Percentiles rank a stretch among this genome's conserved stretches.
Conservation (phyloP, 352 stramenopile genomes). For the Phytopythium sindhum region DNA sequence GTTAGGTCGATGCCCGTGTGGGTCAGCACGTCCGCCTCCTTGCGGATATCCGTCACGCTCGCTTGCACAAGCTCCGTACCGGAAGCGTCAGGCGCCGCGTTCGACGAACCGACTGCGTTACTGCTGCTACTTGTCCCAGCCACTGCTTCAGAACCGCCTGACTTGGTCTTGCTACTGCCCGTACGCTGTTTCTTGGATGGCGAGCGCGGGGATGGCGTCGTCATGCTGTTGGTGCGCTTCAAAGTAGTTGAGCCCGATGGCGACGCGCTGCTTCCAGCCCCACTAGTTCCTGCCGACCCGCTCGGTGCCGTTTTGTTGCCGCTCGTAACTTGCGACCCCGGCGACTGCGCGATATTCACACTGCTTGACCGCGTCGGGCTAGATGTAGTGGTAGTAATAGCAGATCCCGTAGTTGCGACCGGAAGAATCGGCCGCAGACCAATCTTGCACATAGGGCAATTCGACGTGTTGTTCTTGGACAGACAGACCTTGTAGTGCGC, state of each 20-base stretch:
- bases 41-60: conserved; percentile 67
- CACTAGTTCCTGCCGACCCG: not conserved
- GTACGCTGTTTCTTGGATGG: conserved; percentile 68
- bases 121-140: conserved; percentile 5
- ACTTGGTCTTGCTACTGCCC: conserved; percentile 27
- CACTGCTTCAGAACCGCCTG: conserved; percentile 27
- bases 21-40: conserved; percentile 81
- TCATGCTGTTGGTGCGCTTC: conserved; percentile 53
- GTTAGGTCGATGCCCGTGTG: conserved; percentile 78
- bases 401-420: not conserved
- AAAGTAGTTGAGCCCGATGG: conserved; percentile 28
- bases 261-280: conserved; percentile 22
- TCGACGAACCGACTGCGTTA: not conserved
- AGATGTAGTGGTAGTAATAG: not conserved
- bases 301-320: not conserved
- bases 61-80: conserved; percentile 59
- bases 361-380: not conserved
- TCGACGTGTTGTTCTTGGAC: conserved; percentile 73
- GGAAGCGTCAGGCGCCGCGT: conserved; percentile 19
- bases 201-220: conserved; percentile 65
- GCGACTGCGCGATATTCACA: conserved; percentile 16
- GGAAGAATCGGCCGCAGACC: conserved; percentile 58
- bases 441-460: conserved; percentile 86
- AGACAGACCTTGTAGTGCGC: conserved; percentile 79
- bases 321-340: conserved; percentile 15